Evolutionary conservation across 371 early-diverging fungal species (phyloP), one percentile per base, ranked within the genome.

Genomic region (Funneliformis caledonium): DNA sequence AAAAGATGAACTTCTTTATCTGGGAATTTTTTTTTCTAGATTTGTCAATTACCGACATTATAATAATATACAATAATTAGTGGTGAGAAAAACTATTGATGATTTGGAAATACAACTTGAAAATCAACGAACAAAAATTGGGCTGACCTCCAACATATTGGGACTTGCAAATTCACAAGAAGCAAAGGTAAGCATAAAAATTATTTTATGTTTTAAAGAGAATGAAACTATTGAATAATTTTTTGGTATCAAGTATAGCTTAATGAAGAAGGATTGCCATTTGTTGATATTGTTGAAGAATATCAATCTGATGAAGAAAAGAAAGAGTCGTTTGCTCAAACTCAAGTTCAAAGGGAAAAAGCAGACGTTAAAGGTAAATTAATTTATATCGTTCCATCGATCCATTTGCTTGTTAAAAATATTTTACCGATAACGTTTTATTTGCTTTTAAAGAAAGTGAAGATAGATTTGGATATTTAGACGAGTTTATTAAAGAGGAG

Each of bases 211-310:
- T 62, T 80, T 60, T 37, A 47, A 10, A 19, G 26, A 19, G 26
- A 5, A 9, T 12, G 12, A 33, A 45, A 4, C 7, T 2, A 12
- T 65, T 31, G 1, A 61, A 61, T 7, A 33, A 65, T 65, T 65
- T 65, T 33, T 31, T 65, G 9, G 31, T 65, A 31, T 65, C n/a
- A n/a, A 9, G 26, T 31, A 43, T 73, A 68, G 70, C 0, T 78
- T 2, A 96, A 95, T 80, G 97, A 96, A 84, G 96, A 96, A 72
- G 97, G 97, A 2, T 88, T 95, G 33, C 93, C 93, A 33, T 93
- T 95, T 81, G 92, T 96, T 59, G 97, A 96, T 26, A 97, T 97
- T 72, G 88, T 90, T 16, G 97, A 96, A 83, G 90, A 92, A 68
- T 84, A 88, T 59, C 84, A 88, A 65, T 84, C 89, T 14, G 94